Conservation (phyloP, 495 filamentous ascomycete genomes). For the Hypoxylon fragiforme region DNA sequence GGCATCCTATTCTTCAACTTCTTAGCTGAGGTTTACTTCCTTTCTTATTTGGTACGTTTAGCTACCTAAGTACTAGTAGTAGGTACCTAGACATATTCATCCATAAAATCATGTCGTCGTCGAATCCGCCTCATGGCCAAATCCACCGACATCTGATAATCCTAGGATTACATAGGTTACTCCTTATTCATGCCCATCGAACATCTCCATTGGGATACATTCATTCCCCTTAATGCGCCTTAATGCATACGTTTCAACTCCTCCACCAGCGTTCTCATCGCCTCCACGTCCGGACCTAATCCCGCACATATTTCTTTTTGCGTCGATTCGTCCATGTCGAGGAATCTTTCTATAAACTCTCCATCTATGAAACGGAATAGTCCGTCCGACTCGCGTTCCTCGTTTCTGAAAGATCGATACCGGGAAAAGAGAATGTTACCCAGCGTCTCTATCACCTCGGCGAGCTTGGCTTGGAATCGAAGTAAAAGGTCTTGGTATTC, state of each 20-base stretch:
- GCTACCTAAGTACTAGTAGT: too few relatives aligned
- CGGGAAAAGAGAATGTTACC: conserved; percentile 73
- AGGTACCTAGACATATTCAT: neutral
- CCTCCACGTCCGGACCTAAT: conserved; percentile 67
- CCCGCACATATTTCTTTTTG: conserved; percentile 69
- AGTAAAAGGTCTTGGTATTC: conserved; percentile 78
- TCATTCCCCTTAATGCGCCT: neutral
- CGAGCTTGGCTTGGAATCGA: conserved; percentile 72
- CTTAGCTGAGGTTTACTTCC: too few relatives aligned
- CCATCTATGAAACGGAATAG: conserved; percentile 92
- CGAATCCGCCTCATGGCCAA: too few relatives aligned
- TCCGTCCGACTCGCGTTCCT: conserved; percentile 68
- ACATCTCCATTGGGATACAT: too few relatives aligned
- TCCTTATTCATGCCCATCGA: too few relatives aligned
- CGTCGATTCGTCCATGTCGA: conserved; percentile 64
- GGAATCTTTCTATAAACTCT: conserved; percentile 83
- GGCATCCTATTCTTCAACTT: too few relatives aligned
- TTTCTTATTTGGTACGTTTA: too few relatives aligned
- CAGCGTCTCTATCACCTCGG: conserved; percentile 61
- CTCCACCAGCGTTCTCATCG: conserved; percentile 72
- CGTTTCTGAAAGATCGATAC: conserved; percentile 78
- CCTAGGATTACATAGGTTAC: too few relatives aligned
- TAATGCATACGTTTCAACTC: conserved; percentile 72
- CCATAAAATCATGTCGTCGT: neutral
- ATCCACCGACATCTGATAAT: too few relatives aligned